A percentile compares a stretch with the other conserved stretches of the same genome.
Conservation (phyloP, 169 alveolate genomes). For the Nephromyces sp. region DNA sequence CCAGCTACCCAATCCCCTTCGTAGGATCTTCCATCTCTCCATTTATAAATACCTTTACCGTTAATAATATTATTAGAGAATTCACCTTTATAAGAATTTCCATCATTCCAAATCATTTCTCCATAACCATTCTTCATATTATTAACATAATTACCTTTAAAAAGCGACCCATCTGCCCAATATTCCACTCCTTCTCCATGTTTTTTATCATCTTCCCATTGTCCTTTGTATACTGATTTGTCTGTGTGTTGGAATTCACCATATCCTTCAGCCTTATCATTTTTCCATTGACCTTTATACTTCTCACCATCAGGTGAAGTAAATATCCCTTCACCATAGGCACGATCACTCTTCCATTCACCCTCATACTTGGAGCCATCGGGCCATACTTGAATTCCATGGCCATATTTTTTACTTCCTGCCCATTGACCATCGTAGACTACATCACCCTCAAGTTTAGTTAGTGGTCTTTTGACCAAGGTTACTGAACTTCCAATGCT, state of each 20-base stretch:
- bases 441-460: constrained; percentile 27
- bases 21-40: constrained; percentile 75
- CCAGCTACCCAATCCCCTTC: constrained; percentile 74
- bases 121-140: constrained; percentile 79
- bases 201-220: constrained; percentile 75
- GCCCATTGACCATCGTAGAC: constrained; percentile 45
- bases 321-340: constrained; percentile 73
- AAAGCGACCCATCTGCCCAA: constrained; percentile 81
- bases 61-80: constrained; percentile 60
- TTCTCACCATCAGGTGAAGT: constrained; percentile 73
- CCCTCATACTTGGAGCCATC: constrained; percentile 64
- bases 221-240: constrained; percentile 74
- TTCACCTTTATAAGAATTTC: constrained; percentile 67
- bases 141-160: constrained; percentile 65
- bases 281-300: constrained; percentile 70
- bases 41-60: constrained; percentile 70
- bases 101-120: constrained; percentile 68
- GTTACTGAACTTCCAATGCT: too few species aligned
- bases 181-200: constrained; percentile 77
- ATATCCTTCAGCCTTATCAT: constrained; percentile 76
- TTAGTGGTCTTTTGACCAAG: constrained; percentile 4
- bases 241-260: constrained; percentile 73
- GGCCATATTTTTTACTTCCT: constrained; percentile 57
- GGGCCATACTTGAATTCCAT: constrained; percentile 56
- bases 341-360: constrained; percentile 56